Base-by-base conservation (phyloP, 2,329 filamentous ascomycete species). In the Xylogone sp. region DNA sequence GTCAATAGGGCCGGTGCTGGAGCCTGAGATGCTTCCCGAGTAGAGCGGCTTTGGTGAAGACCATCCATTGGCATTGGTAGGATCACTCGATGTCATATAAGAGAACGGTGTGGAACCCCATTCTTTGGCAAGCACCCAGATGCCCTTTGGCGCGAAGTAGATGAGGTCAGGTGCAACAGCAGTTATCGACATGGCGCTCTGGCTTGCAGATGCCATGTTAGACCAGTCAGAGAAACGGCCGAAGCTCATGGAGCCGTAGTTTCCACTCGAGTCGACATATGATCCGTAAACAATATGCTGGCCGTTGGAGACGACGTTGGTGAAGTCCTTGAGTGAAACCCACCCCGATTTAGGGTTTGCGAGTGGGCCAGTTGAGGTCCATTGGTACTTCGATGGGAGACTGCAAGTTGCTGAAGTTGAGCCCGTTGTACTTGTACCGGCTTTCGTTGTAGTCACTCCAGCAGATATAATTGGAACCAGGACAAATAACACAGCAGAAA, bases 81-180 rank as follows among this genome's bases (percentile, higher is more conserved):
- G 82, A 59, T 86, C 74, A 46, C 54, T 77, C 0, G 81, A 79
- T 2, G 83, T 86, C 46, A 67, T 67, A 72, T 85, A 86, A 2
- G 75, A 75, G 69, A 86, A 87, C 0, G 81, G 59, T 0, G 74
- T 77, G 0, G 77, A 61, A 1, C 82, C 82, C 81, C 82, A 86
- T 65, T 87, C 82, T 61, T 84, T 78, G n/a, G 81, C 78, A 0
- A 86, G 73, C n/a, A 86, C 69, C 83, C 83, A 87, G 56, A 78
- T 66, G 56, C 68, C 72, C 69, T 84, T 85, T 0, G 83, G 83
- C 4, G 62, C 58, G 59, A 86, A 86, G 71, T 76, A 81, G 69
- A 87, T 84, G 45, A 87, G 68, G 0, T 81, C 82, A 1, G 83
- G 83, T 0, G 83, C 83, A 20, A 84, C 81, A 9, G 78, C 66